phyloP scores from a whole-genome alignment of 306 rosid genomes.

The Oxytropis ochrocephala region DNA sequence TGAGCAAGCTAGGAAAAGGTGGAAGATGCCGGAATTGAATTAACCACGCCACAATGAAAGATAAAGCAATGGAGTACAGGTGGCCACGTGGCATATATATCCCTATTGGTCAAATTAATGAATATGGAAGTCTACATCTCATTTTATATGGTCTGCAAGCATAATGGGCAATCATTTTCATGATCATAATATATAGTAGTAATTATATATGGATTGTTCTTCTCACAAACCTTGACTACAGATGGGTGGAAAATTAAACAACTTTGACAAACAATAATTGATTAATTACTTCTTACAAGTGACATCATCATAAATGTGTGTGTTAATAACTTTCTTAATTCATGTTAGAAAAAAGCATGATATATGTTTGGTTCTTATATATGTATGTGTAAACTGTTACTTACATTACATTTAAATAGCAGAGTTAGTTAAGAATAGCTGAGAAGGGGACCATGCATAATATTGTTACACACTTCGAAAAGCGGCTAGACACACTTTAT shows the following conservation, averaged over 20 bases:
- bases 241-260: neutral
- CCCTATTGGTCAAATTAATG: conserved; percentile 30
- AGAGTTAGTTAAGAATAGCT: neutral
- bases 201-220: neutral
- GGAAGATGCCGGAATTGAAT: conserved; percentile 81
- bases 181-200: neutral
- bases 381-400: neutral
- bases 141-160: conserved; percentile 19
- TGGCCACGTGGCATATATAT: conserved; percentile 61
- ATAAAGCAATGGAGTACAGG: conserved; percentile 64
- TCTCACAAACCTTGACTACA: neutral
- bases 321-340: too few relatives aligned
- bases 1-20: conserved; percentile 41
- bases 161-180: conserved; percentile 21
- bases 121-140: conserved; percentile 34
- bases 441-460: conserved; percentile 35
- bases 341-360: too few relatives aligned
- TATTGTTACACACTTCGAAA: conserved; percentile 36
- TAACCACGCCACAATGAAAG: conserved; percentile 67
- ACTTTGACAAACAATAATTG: neutral
- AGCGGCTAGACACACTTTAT: conserved; percentile 74
- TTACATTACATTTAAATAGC: neutral
- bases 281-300: neutral
- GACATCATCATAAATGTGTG: neutral
- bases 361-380: neutral